Evolutionary conservation across 2,329 filamentous ascomycete genomes (phyloP), one percentile per base, ranked within the genome.

Genomic region (Aspergillus sp.): DNA sequence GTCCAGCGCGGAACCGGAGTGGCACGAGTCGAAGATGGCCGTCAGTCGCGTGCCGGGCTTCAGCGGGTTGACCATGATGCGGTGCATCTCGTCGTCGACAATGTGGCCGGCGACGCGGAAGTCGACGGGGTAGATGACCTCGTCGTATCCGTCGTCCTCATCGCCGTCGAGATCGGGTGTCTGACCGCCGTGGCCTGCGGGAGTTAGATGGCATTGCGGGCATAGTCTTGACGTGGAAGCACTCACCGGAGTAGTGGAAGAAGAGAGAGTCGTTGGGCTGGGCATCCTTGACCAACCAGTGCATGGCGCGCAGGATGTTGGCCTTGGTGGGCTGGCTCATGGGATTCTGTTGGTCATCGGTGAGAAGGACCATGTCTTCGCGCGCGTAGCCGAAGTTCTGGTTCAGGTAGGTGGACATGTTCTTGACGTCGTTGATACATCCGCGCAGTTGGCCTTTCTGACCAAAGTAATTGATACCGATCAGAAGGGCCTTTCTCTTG

Each of bases 311-410:
- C 35, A 97, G 73, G 51, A 97, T 95, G 68, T 97, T 97, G 61
- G 90, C 88, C 73, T 96, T 96, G 4, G 91, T 96, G 8, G 93
- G 93, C 75, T 96, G 90, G 73, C 90, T 95, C 89, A 96, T 95
- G 22, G 90, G 90, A 64, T 96, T 96, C 70, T 96, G 90, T 76
- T 96, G 92, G 69, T 97, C 93, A 68, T 97, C 93, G 36, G 93
- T 96, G 69, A 97, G 81, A 56, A 94, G 86, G 17, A 97, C 93
- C 93, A 97, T 97, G 67, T 97, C 92, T 73, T 96, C 93, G 53
- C 91, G 81, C 74, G 90, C 91, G 72, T 97, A 97, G 26, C 89
- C 89, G 71, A 95, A 96, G 66, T 90, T 86, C 71, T 92, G 85
- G 58, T 90, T 89, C 53, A 97, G 78, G 68, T 96, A 97, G 46